Evolutionary conservation across 306 rosid genomes (phyloP), one percentile per base, ranked within the genome.

Genomic region (Heteromeles arbutifolia): DNA sequence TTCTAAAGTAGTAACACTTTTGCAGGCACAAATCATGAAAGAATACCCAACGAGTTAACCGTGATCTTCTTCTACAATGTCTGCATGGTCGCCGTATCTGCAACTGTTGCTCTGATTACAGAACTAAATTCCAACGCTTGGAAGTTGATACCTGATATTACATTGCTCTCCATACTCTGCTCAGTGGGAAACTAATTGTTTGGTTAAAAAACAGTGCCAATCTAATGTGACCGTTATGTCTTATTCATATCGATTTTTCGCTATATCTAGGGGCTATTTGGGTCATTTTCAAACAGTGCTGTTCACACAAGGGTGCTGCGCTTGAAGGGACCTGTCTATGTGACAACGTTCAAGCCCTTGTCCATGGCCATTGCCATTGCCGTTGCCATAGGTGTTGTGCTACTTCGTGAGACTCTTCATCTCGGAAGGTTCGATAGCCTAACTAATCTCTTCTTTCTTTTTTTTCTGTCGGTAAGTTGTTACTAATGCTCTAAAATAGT

Each of bases 281-380:
- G 96, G 41, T 94, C 98, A 65, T 85, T 87, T 75, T 4, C 91
- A 77, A 94, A 86, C 85, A 92, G 87, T 67, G 58, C 93, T 62
- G 88, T 90, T 67, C 98, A 94, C 67, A 77, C 97, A 5, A 90
- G 91, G 94, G 91, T 85, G 4, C 80, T 94, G 76, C 97, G 82
- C 34, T 18, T 90, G 74, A 94, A 92, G 81, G 98, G 98, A 8
- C 92, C 98, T 1, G 92, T 94, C 22, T 93, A 83, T 65, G 98
- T 87, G 13, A 90, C 97, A 24, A 90, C 90, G 89, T 95, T 95
- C 85, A 95, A 86, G 85, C 98, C 98, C 17, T 63, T 95, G 56
- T 84, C 96, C 22, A 88, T 92, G 74, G n/a, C n/a, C n/a, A n/a
- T n/a, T n/a, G 93, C 89, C 41, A 89, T 90, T 58, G 88, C 98